Evolutionary conservation across 1,284 basidiomycete genomes (phyloP).

Genomic region (Abortiporus biennis): DNA sequence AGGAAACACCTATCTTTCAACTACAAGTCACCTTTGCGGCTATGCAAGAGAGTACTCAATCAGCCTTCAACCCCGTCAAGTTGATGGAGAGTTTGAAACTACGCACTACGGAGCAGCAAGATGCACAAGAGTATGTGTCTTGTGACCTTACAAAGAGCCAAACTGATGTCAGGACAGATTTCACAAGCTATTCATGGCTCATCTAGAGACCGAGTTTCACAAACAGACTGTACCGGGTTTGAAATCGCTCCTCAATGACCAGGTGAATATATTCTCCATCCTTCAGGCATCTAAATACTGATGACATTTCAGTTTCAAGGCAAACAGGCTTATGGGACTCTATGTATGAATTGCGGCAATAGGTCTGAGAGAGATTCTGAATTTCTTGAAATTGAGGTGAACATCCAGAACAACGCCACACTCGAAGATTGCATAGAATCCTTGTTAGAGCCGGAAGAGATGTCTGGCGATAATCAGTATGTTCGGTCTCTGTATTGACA

Average conservation of each 20-base stretch:
- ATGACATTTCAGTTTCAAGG: conserved; percentile 83
- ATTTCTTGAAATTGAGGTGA: conserved; percentile 86
- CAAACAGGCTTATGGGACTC: conserved; percentile 70
- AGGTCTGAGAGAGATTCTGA: conserved; percentile 59
- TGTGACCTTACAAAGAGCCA: conserved; percentile 9
- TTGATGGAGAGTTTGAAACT: conserved; percentile 80
- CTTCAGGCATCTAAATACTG: no score
- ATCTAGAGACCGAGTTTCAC: conserved; percentile 80
- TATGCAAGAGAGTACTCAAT: conserved; percentile 65
- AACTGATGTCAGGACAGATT: conserved; percentile 56
- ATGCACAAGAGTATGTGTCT: conserved; percentile 82
- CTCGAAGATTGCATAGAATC: conserved; percentile 66
- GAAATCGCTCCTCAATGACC: no score
- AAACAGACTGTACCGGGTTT: conserved; percentile 61
- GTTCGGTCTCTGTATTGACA: conserved; percentile 10
- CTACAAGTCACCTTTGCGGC: conserved; percentile 77
- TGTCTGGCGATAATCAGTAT: conserved; percentile 80
- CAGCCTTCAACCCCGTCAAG: conserved; percentile 74
- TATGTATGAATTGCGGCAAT: conserved; percentile 64
- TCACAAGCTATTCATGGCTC: conserved; percentile 88
- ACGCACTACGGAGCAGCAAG: conserved; percentile 81
- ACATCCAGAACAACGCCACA: conserved; percentile 68
- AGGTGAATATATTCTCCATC: no score
- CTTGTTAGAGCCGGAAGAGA: conserved; percentile 59
- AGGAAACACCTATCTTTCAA: conserved; percentile 72